Percentiles rank a stretch among this genome's conserved stretches.
phyloP scores from a whole-genome alignment of 257 asterid genomes.

The Solanum ossicruentum region DNA sequence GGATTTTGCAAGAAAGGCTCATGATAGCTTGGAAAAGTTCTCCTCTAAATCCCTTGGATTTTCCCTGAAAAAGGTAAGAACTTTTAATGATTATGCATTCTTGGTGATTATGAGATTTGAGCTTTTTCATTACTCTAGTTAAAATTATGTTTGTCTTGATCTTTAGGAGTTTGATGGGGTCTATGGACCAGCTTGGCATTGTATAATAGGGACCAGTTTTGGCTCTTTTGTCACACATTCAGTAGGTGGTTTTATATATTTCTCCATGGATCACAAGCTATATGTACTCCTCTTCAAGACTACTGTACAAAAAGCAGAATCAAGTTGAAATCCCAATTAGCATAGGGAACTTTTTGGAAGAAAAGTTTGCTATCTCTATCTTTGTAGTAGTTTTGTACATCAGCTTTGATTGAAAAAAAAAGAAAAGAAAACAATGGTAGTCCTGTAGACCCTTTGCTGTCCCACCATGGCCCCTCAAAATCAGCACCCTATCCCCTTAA shows the following conservation, averaged over 20 bases:
- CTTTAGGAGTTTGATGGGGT: conserved; percentile 76
- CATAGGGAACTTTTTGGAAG: conserved; percentile 13
- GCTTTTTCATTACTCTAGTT: background rate
- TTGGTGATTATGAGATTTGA: background rate
- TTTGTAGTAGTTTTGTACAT: conserved; percentile 22
- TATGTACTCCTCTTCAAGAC: conserved; percentile 75
- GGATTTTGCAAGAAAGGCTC: conserved; percentile 74
- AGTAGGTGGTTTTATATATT: conserved; percentile 74
- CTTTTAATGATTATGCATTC: background rate
- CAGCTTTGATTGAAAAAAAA: background rate
- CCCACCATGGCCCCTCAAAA: background rate
- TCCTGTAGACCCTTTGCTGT: background rate
- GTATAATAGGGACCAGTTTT: conserved; percentile 76
- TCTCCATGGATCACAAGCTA: conserved; percentile 77
- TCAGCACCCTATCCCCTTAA: background rate
- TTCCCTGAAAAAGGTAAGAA: conserved; percentile 69
- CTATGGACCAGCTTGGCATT: conserved; percentile 92
- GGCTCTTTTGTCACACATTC: conserved; percentile 87
- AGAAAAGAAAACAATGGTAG: conserved; percentile 3
- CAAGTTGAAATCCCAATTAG: background rate
- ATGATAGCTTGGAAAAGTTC: conserved; percentile 93
- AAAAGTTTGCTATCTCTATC: conserved; percentile 2
- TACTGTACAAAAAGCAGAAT: conserved; percentile 65
- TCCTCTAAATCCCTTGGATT: conserved; percentile 81
- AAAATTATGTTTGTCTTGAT: conserved; percentile 1